phyloP scores from a whole-genome alignment of 768 basidiomycete species.

The Hypholoma fasciculare region DNA sequence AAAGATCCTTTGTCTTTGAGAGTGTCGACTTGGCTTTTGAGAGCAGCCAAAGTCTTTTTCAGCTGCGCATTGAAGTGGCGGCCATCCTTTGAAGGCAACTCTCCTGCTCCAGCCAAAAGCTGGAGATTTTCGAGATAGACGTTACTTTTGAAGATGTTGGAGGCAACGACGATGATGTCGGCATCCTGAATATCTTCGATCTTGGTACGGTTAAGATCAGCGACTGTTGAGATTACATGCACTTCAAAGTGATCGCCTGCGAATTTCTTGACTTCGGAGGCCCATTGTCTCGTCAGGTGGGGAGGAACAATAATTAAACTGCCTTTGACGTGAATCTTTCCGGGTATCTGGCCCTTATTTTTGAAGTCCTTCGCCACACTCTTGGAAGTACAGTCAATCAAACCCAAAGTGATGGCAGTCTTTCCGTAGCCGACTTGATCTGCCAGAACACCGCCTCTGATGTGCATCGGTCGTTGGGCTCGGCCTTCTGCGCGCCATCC shows the following conservation, averaged over 20 bases:
- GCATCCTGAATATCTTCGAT: conserved; percentile 77
- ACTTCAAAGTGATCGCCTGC: conserved; percentile 61
- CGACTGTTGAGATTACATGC: conserved; percentile 64
- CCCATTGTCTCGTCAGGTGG: conserved; percentile 90
- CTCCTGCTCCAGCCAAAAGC: conserved; percentile 63
- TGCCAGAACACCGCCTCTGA: conserved; percentile 90
- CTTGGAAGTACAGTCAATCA: conserved; percentile 74
- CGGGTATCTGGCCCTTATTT: conserved; percentile 40
- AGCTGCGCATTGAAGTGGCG: conserved; percentile 89
- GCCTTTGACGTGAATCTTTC: conserved; percentile 77
- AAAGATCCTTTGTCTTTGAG: conserved; percentile 65
- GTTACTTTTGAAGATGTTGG: conserved; percentile 79
- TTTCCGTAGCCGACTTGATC: conserved; percentile 98
- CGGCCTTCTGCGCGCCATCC: conserved; percentile 96
- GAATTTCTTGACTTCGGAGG: conserved; percentile 84
- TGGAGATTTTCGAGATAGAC: conserved; percentile 80
- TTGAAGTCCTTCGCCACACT: conserved; percentile 59
- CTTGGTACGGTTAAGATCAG: conserved; percentile 69
- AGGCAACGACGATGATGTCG: conserved; percentile 85
- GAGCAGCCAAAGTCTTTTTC: conserved; percentile 54
- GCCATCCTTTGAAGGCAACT: conserved; percentile 76
- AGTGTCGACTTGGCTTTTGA: conserved; percentile 67
- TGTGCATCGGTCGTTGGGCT: conserved; percentile 69
- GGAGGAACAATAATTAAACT: conserved; percentile 87
- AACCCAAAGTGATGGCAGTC: conserved; percentile 90